Base-by-base conservation (phyloP, 164 flowering plant species). In the Warburgia ugandensis region DNA sequence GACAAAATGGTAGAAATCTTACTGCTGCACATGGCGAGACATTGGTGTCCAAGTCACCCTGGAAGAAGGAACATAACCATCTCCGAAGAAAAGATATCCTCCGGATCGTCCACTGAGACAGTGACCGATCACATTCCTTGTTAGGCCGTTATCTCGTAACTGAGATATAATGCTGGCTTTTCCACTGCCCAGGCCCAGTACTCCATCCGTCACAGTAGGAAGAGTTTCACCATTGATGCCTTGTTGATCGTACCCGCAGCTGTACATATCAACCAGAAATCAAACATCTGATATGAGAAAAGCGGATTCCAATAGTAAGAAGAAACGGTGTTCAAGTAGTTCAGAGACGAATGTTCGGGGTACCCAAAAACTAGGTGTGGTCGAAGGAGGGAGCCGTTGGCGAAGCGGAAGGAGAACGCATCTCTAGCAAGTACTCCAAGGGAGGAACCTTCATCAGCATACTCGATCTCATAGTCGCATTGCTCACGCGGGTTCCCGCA, bases 371-470 rank as follows among this genome's bases (percentile, higher is more conserved):
- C 76, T 12, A 87, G 62, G 55, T 63, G 76, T 54, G 84, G 83
- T 47, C 22, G 62, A 19, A 69, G 42, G 3, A 61, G 66, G 49
- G 29, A 27, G 23, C 89, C 86, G 51, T 60, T 76, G 7, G 90
- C 69, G 30, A 73, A 61, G 52, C 71, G 74, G 58, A 88, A 63
- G 19, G 66, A 52, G 43, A 83, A 62, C 3, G 48, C 50, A 61
- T 88, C 98, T 46, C 57, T 73, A 29, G 88, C 65, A 36, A 88
- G 83, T 26, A 85, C 85, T 39, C 98, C 96, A 20, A 77, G 71
- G 32, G 98, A 87, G 0, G 92, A 81, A 55, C 85, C 82, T 6
- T 76, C 78, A 71, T 92, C 98, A 12, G 98, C 96, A 64, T 92
- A 92, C 59, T 73, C 81, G 45, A 92, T 80, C 64, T 80, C 77